Evolutionary conservation across 2,329 filamentous ascomycete genomes (phyloP), one percentile per base, ranked within the genome.

Genomic region (Xylaria digitata): DNA sequence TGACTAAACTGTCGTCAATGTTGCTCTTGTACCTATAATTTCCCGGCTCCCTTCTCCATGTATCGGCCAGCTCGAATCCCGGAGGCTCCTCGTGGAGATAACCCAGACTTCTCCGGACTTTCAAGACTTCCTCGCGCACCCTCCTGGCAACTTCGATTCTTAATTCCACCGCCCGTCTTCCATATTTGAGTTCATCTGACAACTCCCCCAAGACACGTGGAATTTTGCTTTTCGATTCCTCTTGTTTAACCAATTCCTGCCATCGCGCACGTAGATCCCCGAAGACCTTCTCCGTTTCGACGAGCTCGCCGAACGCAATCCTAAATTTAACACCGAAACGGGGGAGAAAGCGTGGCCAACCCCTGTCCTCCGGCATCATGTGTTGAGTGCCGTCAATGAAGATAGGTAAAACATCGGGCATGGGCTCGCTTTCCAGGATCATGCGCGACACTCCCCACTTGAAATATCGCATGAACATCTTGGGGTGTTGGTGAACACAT

Each of bases 391-490:
- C 96, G 75, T 97, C 93, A 56, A 98, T 90, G 84, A 96, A 99
- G 81, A 99, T 95, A 49, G 96, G 94, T 42, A 99, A 87, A 21
- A 99, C 87, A 72, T 96, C 92, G 0, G 96, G 96, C 69, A 92
- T 90, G 2, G 93, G 93, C 55, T 95, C 92, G 53, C 91, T 88
- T 79, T 99, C 96, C 53, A 99, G 87, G 65, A 99, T 96, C 65
- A 98, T 85, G 1, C 96, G 89, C 6, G 95, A 93, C 1, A 98
- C 85, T 0, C 96, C 96, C 96, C 96, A 99, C 82, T 97, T 97
- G 87, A 98, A 98, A 81, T 99, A 99, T 34, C 96, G 91, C 84
- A 98, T 90, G 7, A 90, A 88, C 73, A 89, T 89, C 48, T 89
- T 83, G 1, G 91, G 87, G 71, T 93, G 90, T 81, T 99, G 96